These are phyloP conservation scores for Aegle marmelos DNA, from an alignment of 345 rosid genomes.

Conservation along the genomic window DNA sequence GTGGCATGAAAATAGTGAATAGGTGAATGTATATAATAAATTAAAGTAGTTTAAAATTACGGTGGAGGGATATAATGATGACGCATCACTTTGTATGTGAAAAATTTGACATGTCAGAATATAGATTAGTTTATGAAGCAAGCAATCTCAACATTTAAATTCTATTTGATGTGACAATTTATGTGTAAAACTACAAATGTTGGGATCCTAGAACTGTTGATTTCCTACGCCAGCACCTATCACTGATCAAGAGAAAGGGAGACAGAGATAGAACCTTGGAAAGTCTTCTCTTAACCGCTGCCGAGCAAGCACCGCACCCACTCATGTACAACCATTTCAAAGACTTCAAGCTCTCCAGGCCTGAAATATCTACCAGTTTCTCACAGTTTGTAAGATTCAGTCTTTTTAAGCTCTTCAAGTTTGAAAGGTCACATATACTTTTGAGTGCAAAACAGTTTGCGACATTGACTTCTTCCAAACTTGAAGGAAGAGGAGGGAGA, in stretches of 20 bases:
- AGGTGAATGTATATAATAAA: no score
- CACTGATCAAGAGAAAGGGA: background rate
- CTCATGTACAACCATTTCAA: conserved; percentile 38
- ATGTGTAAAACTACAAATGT: no score
- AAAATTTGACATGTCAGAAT: background rate
- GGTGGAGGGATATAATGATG: background rate
- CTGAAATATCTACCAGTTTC: conserved; percentile 41
- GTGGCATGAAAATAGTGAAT: background rate
- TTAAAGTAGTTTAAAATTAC: no score
- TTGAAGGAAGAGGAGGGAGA: conserved; percentile 51
- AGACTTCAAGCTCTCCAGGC: conserved; percentile 40
- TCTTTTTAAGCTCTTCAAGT: conserved; percentile 17
- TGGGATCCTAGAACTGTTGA: no score
- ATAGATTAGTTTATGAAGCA: no score
- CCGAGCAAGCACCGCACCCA: conserved; percentile 33
- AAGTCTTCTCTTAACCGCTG: conserved; percentile 33
- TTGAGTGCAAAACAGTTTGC: conserved; percentile 42
- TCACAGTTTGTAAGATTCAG: conserved; percentile 44
- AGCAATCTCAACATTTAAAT: no score
- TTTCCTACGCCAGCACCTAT: background rate
- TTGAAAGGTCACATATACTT: conserved; percentile 30
- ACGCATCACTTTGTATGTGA: background rate
- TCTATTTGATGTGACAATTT: no score
- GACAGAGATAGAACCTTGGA: conserved; percentile 33
- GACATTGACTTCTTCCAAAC: conserved; percentile 31